Evolutionary conservation across 306 rosid species (phyloP), one percentile per base, ranked within the genome.

Genomic region (Gastrolobium bilobum): DNA sequence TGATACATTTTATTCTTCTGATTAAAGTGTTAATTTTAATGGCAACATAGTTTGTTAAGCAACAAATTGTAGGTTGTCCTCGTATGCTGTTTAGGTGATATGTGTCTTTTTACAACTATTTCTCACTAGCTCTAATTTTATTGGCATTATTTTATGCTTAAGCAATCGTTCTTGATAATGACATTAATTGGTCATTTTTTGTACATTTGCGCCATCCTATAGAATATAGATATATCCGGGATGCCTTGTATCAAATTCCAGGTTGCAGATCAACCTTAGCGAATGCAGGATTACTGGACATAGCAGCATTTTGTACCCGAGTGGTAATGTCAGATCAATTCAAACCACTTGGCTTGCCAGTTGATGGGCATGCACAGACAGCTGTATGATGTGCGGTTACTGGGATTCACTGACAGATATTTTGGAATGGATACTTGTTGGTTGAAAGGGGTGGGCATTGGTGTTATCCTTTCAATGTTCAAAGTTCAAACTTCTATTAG

Each of bases 261-360:
- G 87, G 97, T 84, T 89, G 91, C 91, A 75, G 96, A 83, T 84
- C 84, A 87, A 77, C 87, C 90, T 82, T 81, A 70, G 69, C 83
- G 67, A 65, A 79, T 76, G 91, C 90, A 72, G 81, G 87, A 78
- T 84, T 80, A 72, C 77, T 79, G 89, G 84, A 68, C 58, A 68
- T 78, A 73, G 85, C 84, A 76, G 80, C 80, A 50, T 48, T 86
- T 73, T 77, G 80, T 84, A 71, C 83, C 84, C 59, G 82, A 73
- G 75, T 88, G 75, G 79, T 73, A 78, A 67, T 77, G 71, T 84
- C 85, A 56, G 83, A 78, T 80, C 85, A 69, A 67, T 85, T 78
- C 65, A 79, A 69, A 82, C 86, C 81, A 82, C 78, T 76, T 74
- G 68, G 81, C 86, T 76, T 84, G 79, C 78, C 71, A 62, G 80